phyloP scores from a whole-genome alignment of 139 green algal genomes.

The Volvox africanus region DNA sequence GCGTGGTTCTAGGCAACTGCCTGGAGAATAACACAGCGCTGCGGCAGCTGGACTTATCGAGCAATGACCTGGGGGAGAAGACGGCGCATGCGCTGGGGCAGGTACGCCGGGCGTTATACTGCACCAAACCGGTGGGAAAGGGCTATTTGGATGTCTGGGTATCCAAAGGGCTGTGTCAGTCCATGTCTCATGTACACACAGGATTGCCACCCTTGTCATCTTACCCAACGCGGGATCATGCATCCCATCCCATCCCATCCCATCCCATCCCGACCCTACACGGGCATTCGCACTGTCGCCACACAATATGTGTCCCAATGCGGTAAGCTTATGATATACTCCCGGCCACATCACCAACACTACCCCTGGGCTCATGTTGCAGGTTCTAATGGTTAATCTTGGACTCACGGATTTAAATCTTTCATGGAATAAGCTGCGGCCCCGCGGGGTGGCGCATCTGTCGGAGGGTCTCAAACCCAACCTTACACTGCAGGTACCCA shows the following conservation, averaged over 20 bases:
- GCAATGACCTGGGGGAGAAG: conserved; percentile 68
- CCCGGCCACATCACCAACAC: too few relatives aligned
- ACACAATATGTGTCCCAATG: too few relatives aligned
- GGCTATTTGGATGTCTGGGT: too few relatives aligned
- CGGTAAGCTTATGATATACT: too few relatives aligned
- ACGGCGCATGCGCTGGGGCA: conserved; percentile 50
- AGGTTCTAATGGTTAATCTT: conserved; percentile 55
- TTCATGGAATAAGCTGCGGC: conserved; percentile 69
- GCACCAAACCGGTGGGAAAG: too few relatives aligned
- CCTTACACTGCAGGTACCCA: conserved; percentile 56
- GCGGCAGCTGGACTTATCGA: conserved; percentile 60
- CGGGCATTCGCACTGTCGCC: too few relatives aligned
- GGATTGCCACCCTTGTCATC: too few relatives aligned
- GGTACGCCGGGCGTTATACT: background rate
- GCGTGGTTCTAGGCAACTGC: conserved; percentile 35
- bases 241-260: too few relatives aligned
- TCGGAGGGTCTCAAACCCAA: conserved; percentile 69
- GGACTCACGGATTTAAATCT: conserved; percentile 62
- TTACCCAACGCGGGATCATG: too few relatives aligned
- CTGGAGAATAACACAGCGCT: conserved; percentile 66
- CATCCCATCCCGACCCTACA: too few relatives aligned
- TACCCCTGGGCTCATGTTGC: background rate
- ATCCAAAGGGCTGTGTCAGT: too few relatives aligned
- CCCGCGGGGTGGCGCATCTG: conserved; percentile 56
- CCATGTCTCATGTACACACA: too few relatives aligned